These are phyloP conservation scores for Didymella sp. DNA, from an alignment of 2,329 filamentous ascomycete species.

Conservation along the genomic window DNA sequence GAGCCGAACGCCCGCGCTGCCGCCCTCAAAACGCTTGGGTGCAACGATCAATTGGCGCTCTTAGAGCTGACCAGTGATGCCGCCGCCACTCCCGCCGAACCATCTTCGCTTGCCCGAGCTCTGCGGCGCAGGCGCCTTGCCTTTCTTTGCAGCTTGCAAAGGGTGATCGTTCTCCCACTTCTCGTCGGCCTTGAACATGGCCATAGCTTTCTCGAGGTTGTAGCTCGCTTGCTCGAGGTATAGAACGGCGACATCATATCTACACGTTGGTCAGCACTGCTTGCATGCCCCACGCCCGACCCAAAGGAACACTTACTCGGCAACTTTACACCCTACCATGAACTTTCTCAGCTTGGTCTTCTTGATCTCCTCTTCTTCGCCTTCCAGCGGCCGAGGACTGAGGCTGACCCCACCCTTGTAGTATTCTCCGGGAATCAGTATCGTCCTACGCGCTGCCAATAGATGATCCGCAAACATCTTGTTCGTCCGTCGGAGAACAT, in stretches of 20 bases:
- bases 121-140: constrained; percentile 47
- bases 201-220: constrained; percentile 69
- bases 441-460: constrained; percentile 70
- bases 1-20: constrained; percentile 5
- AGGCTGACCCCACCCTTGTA: constrained; percentile 72
- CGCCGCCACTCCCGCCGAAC: constrained; percentile 46
- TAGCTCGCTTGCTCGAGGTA: constrained; percentile 76
- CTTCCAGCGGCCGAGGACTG: constrained; percentile 73
- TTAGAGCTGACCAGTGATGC: constrained; percentile 48
- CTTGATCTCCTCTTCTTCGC: constrained; percentile 74
- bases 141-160: constrained; percentile 56
- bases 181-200: constrained; percentile 73
- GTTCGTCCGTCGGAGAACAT: constrained; percentile 70
- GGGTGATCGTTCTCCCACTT: constrained; percentile 76
- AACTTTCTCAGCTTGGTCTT: constrained; percentile 76
- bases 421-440: constrained; percentile 74
- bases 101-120: constrained; percentile 42
- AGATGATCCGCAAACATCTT: constrained; percentile 75
- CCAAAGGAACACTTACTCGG: constrained; percentile 65
- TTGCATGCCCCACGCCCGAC: not conserved
- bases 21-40: not conserved
- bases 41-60: constrained; percentile 15
- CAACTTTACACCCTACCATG: constrained; percentile 80
- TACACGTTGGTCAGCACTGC: constrained; percentile 35
- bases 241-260: constrained; percentile 73